These are phyloP conservation scores for Saturnispora saitoi DNA, from an alignment of 805 yeast genomes.

Conservation along the genomic window DNA sequence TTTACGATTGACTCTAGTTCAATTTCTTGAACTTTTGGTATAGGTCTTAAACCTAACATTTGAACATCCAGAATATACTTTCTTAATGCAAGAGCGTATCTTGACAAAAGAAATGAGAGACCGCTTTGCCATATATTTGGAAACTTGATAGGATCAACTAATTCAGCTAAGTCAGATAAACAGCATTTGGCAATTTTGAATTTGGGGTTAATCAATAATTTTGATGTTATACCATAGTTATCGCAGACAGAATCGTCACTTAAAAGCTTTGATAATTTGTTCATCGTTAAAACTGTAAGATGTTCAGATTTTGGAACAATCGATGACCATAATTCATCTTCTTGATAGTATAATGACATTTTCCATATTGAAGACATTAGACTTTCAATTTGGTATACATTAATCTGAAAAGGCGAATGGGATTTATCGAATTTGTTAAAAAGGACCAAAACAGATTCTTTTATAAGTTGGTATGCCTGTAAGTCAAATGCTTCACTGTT, in stretches of 20 bases:
- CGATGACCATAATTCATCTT: conserved; percentile 33
- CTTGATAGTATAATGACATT: conserved; percentile 50
- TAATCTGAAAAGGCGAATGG: neutral
- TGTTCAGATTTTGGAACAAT: conserved; percentile 1
- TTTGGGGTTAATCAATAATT: conserved; percentile 36
- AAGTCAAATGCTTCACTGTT: conserved; percentile 13
- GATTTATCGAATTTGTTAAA: conserved; percentile 29
- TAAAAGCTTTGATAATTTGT: conserved; percentile 16
- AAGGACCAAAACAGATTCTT: conserved; percentile 26
- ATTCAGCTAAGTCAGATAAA: conserved; percentile 41
- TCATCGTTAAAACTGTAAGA: neutral
- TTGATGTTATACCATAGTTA: conserved; percentile 57
- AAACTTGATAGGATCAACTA: conserved; percentile 27
- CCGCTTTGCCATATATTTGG: conserved; percentile 22
- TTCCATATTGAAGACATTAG: conserved; percentile 46
- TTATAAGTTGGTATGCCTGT: conserved; percentile 31
- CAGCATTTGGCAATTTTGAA: conserved; percentile 46
- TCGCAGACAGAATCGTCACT: conserved; percentile 37
- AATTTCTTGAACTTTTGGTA: conserved; percentile 52
- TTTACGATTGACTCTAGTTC: conserved; percentile 46
- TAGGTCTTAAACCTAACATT: conserved; percentile 53
- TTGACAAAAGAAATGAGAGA: conserved; percentile 42
- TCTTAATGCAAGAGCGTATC: conserved; percentile 54
- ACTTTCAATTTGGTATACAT: conserved; percentile 29
- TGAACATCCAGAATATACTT: conserved; percentile 56